Base-by-base conservation (phyloP, 805 yeast genomes). In the Saturnispora hagleri region DNA sequence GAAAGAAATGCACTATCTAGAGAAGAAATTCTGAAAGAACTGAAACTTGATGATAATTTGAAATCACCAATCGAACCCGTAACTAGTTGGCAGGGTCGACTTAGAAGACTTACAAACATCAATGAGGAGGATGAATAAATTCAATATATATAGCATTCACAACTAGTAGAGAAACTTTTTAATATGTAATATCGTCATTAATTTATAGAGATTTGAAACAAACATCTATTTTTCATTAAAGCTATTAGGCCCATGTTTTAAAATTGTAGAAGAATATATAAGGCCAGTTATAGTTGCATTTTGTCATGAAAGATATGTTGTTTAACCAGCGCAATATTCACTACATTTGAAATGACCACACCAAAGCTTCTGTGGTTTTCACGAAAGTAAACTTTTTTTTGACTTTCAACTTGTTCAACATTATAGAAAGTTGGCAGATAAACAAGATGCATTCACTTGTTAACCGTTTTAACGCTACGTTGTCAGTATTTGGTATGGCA, bases 71-170 rank as follows among this genome's bases (percentile, higher is more conserved):
- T 17, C 15, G 22, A 36, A 15, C 18, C n/a, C 13, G 27, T 17
- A 17, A 49, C 38, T 31, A 20, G 43, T 13, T 49, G 51, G 51
- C 51, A 49, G 28, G 48, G 52, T 2, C 36, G 52, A 26, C 20
- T 44, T 15, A 35, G 52, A 38, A 36, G 52, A 20, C 40, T 50
- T 15, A 50, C 52, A 7, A 50, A 50, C 38, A 50, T 50, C 22
- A 44, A 44, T 13, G 52, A 50, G 31, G 52, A 50, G 24, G 48
- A 43, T 7, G 52, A 50, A 12, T 38, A 38, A 44, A 27, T 18
- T 4, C 28, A 28, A 28, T 13, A 28, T 17, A 31, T 18, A 46
- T 22, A 10, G 31, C 31, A 34, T 35, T 35, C 15, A 15, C 17
- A 15, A 13, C 15, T 22, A 35, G 35, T 38, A 20, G 5, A 27